These are phyloP conservation scores for Coniferiporia weirii DNA, from an alignment of 1,284 basidiomycete species.

Conservation along the genomic window DNA sequence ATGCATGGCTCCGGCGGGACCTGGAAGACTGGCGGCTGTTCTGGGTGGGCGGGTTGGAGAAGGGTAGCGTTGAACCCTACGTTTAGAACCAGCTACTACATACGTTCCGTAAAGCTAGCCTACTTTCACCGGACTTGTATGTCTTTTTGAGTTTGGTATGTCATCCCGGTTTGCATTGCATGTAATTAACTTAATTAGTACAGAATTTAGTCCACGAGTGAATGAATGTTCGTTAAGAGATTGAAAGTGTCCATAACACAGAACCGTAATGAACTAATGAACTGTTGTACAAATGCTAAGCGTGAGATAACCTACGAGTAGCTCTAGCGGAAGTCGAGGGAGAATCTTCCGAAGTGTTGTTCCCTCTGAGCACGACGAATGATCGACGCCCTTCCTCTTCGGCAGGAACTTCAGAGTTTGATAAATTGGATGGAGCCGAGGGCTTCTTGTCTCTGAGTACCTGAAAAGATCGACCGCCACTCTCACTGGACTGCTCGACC, in stretches of 20 bases:
- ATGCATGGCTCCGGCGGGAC: constrained; percentile 69
- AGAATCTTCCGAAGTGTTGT: constrained; percentile 20
- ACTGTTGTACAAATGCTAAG: neutral
- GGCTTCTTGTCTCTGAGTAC: constrained; percentile 53
- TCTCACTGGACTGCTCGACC: constrained; percentile 25
- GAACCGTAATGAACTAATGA: neutral
- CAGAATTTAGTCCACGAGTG: neutral
- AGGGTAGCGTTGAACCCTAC: constrained; percentile 25
- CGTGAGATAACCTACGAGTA: constrained; percentile 11
- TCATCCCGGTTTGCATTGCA: neutral
- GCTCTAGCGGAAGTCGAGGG: constrained; percentile 14
- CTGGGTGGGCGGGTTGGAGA: constrained; percentile 62
- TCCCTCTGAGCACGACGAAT: constrained; percentile 32
- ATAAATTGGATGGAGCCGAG: neutral
- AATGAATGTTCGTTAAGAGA: neutral
- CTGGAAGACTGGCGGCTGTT: constrained; percentile 68
- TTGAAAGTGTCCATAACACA: neutral
- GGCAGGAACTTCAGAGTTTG: constrained; percentile 1
- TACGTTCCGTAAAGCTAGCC: too few species aligned
- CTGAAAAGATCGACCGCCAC: constrained; percentile 54
- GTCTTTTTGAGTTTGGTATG: neutral
- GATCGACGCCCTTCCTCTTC: constrained; percentile 27
- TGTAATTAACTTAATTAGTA: neutral
- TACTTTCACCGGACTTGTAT: neutral
- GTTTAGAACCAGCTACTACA: neutral